Evolutionary conservation across 1,284 basidiomycete species (phyloP).

Genomic region (Athelia sp.): DNA sequence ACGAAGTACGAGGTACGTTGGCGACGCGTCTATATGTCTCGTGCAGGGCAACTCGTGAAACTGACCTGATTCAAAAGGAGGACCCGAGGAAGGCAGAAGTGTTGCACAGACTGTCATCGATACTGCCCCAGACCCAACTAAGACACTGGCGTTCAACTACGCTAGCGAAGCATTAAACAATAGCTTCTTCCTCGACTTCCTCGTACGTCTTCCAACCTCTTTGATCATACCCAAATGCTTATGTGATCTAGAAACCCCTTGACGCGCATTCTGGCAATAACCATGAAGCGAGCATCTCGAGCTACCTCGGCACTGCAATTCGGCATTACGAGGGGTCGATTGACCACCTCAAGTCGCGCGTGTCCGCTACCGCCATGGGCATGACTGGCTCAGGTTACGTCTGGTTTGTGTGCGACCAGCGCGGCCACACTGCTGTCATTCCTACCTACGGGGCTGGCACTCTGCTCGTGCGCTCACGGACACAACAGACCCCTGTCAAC

Average conservation of each 20-base stretch:
- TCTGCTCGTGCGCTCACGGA: constrained; percentile 68
- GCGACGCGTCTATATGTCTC: constrained; percentile 7
- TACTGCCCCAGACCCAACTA: constrained; percentile 57
- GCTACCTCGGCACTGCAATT: constrained; percentile 37
- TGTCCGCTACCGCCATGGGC: constrained; percentile 74
- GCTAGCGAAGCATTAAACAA: constrained; percentile 94
- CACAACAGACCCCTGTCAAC: constrained; percentile 11
- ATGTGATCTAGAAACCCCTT: constrained; percentile 45
- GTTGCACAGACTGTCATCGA: constrained; percentile 76
- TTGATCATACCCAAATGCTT: constrained; percentile 3
- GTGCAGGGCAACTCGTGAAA: too few species aligned
- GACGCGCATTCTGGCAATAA: constrained; percentile 18
- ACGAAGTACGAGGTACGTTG: constrained; percentile 59
- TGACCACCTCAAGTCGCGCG: constrained; percentile 67
- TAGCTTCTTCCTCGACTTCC: constrained; percentile 85
- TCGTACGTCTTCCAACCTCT: constrained; percentile 52
- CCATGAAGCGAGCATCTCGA: constrained; percentile 41
- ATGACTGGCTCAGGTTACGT: constrained; percentile 84
- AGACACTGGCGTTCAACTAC: constrained; percentile 84
- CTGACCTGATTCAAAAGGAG: constrained; percentile 28
- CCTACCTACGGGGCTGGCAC: constrained; percentile 91
- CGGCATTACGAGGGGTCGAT: constrained; percentile 57
- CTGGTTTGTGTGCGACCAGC: constrained; percentile 77
- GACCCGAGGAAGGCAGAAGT: constrained; percentile 52
- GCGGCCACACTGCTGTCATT: constrained; percentile 63